phyloP scores from a whole-genome alignment of 306 rosid genomes.

The Carpinus fangiana region DNA sequence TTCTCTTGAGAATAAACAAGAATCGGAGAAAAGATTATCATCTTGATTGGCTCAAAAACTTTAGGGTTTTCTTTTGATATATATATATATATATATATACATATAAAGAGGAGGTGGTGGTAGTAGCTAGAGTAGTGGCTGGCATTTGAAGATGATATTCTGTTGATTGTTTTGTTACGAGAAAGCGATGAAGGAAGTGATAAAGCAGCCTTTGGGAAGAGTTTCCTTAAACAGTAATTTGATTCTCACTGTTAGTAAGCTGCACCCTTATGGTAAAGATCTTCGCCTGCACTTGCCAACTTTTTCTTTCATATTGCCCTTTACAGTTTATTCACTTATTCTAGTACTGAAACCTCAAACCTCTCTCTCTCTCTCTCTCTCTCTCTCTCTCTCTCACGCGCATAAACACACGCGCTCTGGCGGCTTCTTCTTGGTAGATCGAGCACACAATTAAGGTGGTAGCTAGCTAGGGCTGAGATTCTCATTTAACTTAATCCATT shows the following conservation, averaged over 20 bases:
- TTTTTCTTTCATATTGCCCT: background rate
- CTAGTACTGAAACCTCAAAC: background rate
- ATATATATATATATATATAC: background rate
- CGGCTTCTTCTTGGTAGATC: background rate
- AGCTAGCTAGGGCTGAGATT: background rate
- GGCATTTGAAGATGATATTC: constrained; percentile 34
- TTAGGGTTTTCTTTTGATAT: constrained; percentile 12
- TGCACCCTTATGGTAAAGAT: constrained; percentile 30
- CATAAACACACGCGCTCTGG: background rate
- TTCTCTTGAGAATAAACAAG: background rate
- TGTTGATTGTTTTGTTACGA: constrained; percentile 41
- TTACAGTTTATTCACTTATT: constrained; percentile 4
- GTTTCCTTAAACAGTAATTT: constrained; percentile 44
- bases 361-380: background rate
- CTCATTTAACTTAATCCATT: background rate
- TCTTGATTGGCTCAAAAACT: constrained; percentile 35
- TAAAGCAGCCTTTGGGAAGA: constrained; percentile 46
- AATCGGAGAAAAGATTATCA: constrained; percentile 20
- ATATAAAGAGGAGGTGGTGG: constrained; percentile 15
- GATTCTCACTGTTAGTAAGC: constrained; percentile 46
- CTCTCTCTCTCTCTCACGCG: background rate
- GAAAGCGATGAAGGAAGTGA: constrained; percentile 46
- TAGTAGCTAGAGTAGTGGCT: constrained; percentile 31
- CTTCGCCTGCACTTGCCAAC: constrained; percentile 16
- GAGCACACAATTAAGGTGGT: background rate